Base-by-base conservation (phyloP, 768 basidiomycete species). In the Lanmaoa pseudosensibilis region DNA sequence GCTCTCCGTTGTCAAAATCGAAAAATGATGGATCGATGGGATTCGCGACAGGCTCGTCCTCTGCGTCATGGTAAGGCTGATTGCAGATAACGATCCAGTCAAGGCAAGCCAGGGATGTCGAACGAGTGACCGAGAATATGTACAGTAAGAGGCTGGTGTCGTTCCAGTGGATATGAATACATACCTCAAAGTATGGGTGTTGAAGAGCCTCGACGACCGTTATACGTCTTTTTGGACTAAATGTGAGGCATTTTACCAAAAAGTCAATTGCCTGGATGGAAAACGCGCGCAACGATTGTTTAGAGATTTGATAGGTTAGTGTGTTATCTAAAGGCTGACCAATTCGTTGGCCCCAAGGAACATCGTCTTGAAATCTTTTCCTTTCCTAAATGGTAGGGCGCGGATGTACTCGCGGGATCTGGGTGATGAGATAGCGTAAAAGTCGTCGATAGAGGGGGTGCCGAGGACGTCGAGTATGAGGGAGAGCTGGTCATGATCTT, bases 401-500 rank as follows among this genome's bases (percentile, higher is more conserved):
- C 94, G 86, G 55, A 95, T 88, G 65, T 94, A 94, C 67, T 94
- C 93, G 50, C 93, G 81, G 50, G 90, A 86, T 44, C 89, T 72
- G 9, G 81, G 77, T 4, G 90, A 89, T 19, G 86, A 91, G 67
- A 96, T 96, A 7, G 92, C 92, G 61, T 96, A 92, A 70, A 97
- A 96, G 67, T 97, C 94, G 65, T 97, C 95, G 67, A 97, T 85
- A 10, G 88, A 85, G 18, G 89, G 87, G 3, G 90, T 92, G 1
- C 95, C 95, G 37, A 98, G 84, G n/a, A 95, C 88, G 65, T 96
- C 94, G 55, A 97, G 84, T 63, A 98, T 97, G 53, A 96, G 81
- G 8, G 87, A 88, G 9, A 98, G 80, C 67, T 98, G 96, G 72
- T 97, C 88, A 71, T 96, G 94, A 75, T 98, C 92, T 90, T 69